Base-by-base conservation (phyloP, 2,329 filamentous ascomycete species). In the Ramularia collo-cygni region DNA sequence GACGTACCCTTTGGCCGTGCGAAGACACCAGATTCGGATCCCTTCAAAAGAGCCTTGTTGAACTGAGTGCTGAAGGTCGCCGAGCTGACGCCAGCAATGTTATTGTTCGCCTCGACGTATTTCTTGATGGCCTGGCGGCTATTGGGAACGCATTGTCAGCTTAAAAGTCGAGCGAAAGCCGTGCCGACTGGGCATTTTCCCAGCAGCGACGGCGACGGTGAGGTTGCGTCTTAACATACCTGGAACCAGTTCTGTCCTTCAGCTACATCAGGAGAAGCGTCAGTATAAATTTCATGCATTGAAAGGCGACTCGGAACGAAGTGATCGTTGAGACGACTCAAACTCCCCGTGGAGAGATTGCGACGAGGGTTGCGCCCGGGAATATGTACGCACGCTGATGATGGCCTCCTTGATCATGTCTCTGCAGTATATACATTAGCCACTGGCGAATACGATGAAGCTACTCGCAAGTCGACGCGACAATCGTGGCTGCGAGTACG, bases 11-110 rank as follows among this genome's bases (percentile, higher is more conserved):
- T 95, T 60, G 88, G 89, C 65, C 90, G 87, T 60, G 81, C 76
- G 63, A 95, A 95, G 57, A 85, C 75, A 48, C 85, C 85, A 74
- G 83, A 88, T 59, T 93, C 85, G 56, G 89, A 87, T 64, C 88
- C 88, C 44, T 72, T 69, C 68, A 83, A 79, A 62, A 93, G 74
- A 38, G 86, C 85, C 66, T 83, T 83, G 79, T 92, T 92, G 78
- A 93, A 87, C 58, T 88, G 81, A 47, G 75, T 75, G 62, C 79
- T 80, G 63, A 85, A 84, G 42, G 71, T 69, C 40, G 66, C 64
- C 47, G 75, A 72, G 51, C 66, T 71, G 40, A 74, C 68, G 49
- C 59, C 49, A 48, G 65, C 65, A 55, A 81, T 69, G 58, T 75
- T 76, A 71, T 84, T 83, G 75, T 84, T 85, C 61, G 75, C 74